Base-by-base conservation (phyloP, 352 stramenopile species). In the Pythium insidiosum region DNA sequence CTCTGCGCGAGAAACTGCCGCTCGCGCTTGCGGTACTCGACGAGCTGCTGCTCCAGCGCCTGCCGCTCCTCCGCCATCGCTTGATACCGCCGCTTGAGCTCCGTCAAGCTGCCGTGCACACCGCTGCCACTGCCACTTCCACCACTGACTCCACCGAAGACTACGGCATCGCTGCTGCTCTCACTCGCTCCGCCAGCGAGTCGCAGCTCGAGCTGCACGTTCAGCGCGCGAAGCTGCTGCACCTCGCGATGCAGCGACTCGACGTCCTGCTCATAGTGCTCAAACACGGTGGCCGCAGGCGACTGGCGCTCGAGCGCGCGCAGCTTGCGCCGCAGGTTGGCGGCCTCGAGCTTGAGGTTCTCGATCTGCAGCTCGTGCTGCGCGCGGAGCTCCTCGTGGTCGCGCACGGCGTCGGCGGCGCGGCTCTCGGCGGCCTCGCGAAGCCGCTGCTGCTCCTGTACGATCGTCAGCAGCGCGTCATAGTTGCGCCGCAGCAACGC, bases 401-500 rank as follows among this genome's bases (percentile, higher is more conserved):
- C 72, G 34, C 78, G 68, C 6, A 63, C 16, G 1, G 63, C 55
- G 18, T 88, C 76, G 2, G 39, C 21, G 2, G 68, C 68, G 25
- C 46, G 59, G 11, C 50, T 33, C 41, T 88, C 71, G 4, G 76
- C 73, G 1, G 38, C 56, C 24, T 87, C 71, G 26, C 76, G 73
- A 3, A 70, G 58, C 47, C 71, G 57, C 45, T 86, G 73, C 50
- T 88, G 73, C 43, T 88, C 76, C 7, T 74, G 73, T 5, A 91
- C 69, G 36, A 91, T 71, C 15, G 56, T 67, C n/a, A 91, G 72
- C 15, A 91, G 38, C 11, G 73, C 66, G 28, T 91, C 73, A 33
- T 91, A 91, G 55, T 91, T 88, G 20, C 77, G 82, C 3, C 79
- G 73, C 0, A 91, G 47, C 28, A 91, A 49, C 10, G 62, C 59